A percentile compares a stretch with the other conserved stretches of the same genome.
These are phyloP conservation scores for Leonotis leonurus DNA, from an alignment of 257 asterid species.

Conservation along the genomic window DNA sequence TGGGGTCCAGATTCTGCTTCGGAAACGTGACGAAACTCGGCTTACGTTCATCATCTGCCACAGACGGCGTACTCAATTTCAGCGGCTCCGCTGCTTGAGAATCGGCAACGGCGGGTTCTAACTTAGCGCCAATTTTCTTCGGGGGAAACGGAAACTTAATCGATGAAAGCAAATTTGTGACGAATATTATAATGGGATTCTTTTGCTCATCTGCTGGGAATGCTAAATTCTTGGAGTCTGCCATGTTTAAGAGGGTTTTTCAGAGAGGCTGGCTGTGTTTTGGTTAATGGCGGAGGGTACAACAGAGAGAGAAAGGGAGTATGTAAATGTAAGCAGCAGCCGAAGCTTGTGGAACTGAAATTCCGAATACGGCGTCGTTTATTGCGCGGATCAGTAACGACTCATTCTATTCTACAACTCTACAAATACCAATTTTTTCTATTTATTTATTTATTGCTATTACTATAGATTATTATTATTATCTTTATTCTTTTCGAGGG, in stretches of 20 bases:
- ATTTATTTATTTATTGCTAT: too few relatives aligned
- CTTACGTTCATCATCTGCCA: conserved; percentile 16
- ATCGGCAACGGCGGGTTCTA: conserved; percentile 12
- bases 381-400: background rate
- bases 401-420: background rate
- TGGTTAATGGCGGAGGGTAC: conserved; percentile 19
- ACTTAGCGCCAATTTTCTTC: conserved; percentile 10
- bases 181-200: conserved; percentile 42
- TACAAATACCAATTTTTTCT: background rate
- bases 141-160: conserved; percentile 41
- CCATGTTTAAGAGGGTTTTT: conserved; percentile 25
- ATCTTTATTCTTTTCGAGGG: too few relatives aligned
- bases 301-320: background rate
- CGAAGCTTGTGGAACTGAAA: conserved; percentile 21
- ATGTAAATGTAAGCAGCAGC: background rate
- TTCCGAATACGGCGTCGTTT: conserved; percentile 15
- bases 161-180: conserved; percentile 35
- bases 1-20: conserved; percentile 26
- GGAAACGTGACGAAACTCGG: conserved; percentile 36
- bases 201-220: conserved; percentile 11
- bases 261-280: background rate
- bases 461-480: too few relatives aligned
- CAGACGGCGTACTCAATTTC: conserved; percentile 4
- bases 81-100: conserved; percentile 20
- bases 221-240: conserved; percentile 16